phyloP scores from a whole-genome alignment of 805 yeast species.

The Sungouiella thailandica region DNA sequence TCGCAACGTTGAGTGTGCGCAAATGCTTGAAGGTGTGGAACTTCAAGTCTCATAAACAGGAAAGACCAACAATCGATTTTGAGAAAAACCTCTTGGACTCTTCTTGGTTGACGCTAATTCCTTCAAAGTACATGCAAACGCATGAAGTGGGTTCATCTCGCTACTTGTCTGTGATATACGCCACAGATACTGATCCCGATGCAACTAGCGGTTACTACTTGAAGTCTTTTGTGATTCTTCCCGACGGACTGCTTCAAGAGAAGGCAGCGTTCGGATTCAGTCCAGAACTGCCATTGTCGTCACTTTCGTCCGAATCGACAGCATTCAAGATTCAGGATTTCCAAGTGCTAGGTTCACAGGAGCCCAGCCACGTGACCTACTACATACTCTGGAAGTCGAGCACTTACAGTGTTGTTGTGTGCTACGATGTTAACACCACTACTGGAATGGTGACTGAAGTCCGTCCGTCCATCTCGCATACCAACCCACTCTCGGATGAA shows the following conservation, averaged over 20 bases:
- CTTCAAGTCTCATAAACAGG: conserved; percentile 29
- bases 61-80: conserved; percentile 12
- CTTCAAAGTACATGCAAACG: conserved; percentile 26
- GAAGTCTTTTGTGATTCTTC: conserved; percentile 19
- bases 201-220: conserved; percentile 17
- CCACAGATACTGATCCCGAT: background rate
- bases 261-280: background rate
- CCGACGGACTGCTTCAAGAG: background rate
- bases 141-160: background rate
- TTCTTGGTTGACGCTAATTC: conserved; percentile 26
- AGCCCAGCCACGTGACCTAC: background rate
- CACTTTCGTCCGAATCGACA: conserved; percentile 1
- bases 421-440: conserved; percentile 4
- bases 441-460: conserved; percentile 2
- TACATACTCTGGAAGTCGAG: conserved; percentile 57
- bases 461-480: conserved; percentile 24
- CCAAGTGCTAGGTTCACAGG: background rate
- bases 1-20: conserved; percentile 51
- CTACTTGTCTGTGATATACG: conserved; percentile 5
- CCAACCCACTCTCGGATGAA: conserved; percentile 12
- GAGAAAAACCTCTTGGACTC: conserved; percentile 5
- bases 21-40: conserved; percentile 60
- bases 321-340: conserved; percentile 12
- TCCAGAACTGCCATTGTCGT: conserved; percentile 7
- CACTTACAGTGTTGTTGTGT: conserved; percentile 21